Percentiles rank a stretch among this genome's conserved stretches.
phyloP scores from a whole-genome alignment of 2,329 filamentous ascomycete genomes.

The Penicillium paneum region DNA sequence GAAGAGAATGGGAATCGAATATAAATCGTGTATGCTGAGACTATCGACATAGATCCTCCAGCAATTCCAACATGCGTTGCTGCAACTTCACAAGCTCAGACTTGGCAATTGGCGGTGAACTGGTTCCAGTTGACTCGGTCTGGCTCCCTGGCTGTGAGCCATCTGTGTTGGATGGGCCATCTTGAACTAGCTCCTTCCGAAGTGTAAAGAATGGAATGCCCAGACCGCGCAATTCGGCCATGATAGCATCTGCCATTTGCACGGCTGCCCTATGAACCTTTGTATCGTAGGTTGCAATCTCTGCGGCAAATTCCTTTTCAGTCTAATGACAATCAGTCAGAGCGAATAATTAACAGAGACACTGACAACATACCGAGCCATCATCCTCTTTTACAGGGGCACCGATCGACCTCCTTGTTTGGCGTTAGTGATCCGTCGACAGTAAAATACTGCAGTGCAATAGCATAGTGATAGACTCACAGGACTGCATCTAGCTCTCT shows the following conservation, averaged over 20 bases:
- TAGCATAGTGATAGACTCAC: constrained; percentile 36
- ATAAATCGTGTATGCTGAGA: constrained; percentile 1
- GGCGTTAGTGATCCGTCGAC: not conserved
- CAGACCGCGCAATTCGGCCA: constrained; percentile 53
- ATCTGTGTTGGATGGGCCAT: constrained; percentile 1
- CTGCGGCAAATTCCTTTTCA: constrained; percentile 50
- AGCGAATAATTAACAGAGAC: not conserved
- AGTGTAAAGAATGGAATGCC: constrained; percentile 62
- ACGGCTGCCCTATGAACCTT: constrained; percentile 61
- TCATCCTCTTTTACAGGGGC: constrained; percentile 34
- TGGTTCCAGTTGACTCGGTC: not conserved
- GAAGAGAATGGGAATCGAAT: not conserved
- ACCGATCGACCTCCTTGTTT: constrained; percentile 45
- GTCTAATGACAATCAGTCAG: constrained; percentile 30
- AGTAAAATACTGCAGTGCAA: not conserved
- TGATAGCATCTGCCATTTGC: constrained; percentile 60
- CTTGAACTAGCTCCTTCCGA: constrained; percentile 42
- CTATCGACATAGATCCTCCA: constrained; percentile 51
- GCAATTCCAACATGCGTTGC: constrained; percentile 48
- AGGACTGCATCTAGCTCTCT: constrained; percentile 54
- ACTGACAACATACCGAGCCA: constrained; percentile 28
- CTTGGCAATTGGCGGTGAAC: constrained; percentile 33
- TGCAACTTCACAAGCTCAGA: constrained; percentile 46
- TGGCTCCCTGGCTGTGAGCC: not conserved
- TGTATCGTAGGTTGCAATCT: constrained; percentile 57